Conservation (phyloP, 2,329 filamentous ascomycete species). For the Plectosphaerella cucumerina region DNA sequence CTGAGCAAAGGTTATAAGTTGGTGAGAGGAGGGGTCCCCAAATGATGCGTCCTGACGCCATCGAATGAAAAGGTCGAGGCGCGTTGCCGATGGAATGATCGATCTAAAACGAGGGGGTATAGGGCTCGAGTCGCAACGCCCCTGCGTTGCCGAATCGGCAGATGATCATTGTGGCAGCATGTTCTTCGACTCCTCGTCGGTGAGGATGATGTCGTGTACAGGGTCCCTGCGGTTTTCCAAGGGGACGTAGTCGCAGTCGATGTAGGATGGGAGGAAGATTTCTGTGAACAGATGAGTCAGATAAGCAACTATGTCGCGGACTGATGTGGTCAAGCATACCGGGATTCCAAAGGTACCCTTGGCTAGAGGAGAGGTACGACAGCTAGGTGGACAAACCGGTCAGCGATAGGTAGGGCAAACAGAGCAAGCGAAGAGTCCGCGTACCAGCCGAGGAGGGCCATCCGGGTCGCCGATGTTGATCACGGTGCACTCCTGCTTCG, state of each 20-base stretch:
- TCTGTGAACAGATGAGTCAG: slow-evolving; percentile 41
- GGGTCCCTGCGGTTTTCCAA: slow-evolving; percentile 73
- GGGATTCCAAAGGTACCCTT: slow-evolving; percentile 82
- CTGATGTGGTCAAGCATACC: slow-evolving; percentile 37
- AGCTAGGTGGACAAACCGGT: slow-evolving; percentile 46
- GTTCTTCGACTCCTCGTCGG: slow-evolving; percentile 68
- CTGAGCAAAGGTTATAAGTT: slow-evolving; percentile 5
- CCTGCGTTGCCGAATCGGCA: background rate
- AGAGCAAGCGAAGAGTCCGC: slow-evolving; percentile 19
- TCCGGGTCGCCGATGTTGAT: slow-evolving; percentile 74
- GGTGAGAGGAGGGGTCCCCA: background rate
- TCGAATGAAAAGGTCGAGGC: slow-evolving; percentile 7
- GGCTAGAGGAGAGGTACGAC: slow-evolving; percentile 72
- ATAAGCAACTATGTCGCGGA: background rate
- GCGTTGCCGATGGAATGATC: slow-evolving; percentile 14
- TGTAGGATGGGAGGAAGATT: slow-evolving; percentile 76
- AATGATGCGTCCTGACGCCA: slow-evolving; percentile 9
- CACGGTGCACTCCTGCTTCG: slow-evolving; percentile 73
- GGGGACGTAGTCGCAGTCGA: slow-evolving; percentile 70
- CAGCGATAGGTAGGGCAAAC: background rate
- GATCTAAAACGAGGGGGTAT: slow-evolving; percentile 16
- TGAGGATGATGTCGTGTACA: slow-evolving; percentile 73
- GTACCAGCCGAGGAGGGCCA: slow-evolving; percentile 66
- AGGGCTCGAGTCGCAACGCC: background rate
- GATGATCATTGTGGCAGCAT: slow-evolving; percentile 58